Percentiles rank a stretch among this genome's conserved stretches.
Conservation (phyloP, 2,329 filamentous ascomycete genomes). For the Teratosphaeria nubilosa region DNA sequence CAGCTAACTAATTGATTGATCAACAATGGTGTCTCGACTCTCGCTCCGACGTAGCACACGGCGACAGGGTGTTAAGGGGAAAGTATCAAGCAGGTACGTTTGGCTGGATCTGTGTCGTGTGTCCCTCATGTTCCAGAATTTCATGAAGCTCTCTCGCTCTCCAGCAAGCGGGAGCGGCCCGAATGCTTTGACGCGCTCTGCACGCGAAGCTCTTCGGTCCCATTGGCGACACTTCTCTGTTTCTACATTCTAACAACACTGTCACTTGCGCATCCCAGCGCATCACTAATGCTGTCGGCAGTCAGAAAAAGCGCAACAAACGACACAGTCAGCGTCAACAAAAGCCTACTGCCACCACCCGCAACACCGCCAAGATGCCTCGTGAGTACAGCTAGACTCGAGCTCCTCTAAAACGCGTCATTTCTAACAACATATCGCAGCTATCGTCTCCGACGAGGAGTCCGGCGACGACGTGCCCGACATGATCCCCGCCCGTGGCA, state of each 20-base stretch:
- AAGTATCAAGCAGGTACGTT: background rate
- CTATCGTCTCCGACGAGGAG: conserved; percentile 24
- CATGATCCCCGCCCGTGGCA: conserved; percentile 6
- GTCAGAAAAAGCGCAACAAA: background rate
- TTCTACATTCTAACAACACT: background rate
- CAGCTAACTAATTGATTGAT: background rate
- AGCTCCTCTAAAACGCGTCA: background rate
- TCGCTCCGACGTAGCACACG: background rate
- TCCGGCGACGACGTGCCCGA: conserved; percentile 21
- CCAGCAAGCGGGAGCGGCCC: background rate
- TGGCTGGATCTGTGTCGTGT: background rate
- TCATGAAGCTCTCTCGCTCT: background rate
- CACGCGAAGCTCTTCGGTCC: background rate
- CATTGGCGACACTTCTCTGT: background rate
- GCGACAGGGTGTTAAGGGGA: background rate
- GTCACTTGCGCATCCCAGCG: background rate
- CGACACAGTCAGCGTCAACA: background rate
- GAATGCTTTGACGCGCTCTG: background rate
- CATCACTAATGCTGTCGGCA: background rate
- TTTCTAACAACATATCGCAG: background rate
- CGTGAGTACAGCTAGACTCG: conserved; percentile 10
- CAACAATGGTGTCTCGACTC: background rate
- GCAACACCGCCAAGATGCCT: conserved; percentile 15
- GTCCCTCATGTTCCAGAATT: background rate
- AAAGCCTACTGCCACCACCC: background rate